Conservation (phyloP, 2,329 filamentous ascomycete species). For the Domatiomyces catenatus region DNA sequence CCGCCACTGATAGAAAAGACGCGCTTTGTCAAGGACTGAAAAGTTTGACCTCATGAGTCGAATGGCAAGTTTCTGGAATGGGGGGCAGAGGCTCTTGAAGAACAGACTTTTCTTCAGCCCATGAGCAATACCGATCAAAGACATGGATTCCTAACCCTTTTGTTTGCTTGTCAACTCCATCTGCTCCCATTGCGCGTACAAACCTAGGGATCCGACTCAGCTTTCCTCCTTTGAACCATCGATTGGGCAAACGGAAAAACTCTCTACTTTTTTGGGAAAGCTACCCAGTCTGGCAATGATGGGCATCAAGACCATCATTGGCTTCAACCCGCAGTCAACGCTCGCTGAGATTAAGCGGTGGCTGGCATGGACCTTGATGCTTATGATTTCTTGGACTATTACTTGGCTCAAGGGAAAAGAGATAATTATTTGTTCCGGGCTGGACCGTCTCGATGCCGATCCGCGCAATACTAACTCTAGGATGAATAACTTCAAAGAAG, state of each 20-base stretch:
- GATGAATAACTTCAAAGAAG: too few relatives aligned
- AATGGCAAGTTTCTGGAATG: not conserved
- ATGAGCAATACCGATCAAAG: not conserved
- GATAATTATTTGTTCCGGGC: too few relatives aligned
- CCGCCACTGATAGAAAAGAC: not conserved
- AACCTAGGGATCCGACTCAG: not conserved
- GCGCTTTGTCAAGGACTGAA: not conserved
- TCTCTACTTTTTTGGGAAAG: not conserved
- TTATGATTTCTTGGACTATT: not conserved
- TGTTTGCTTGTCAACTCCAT: not conserved
- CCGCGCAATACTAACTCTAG: too few relatives aligned
- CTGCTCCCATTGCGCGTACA: not conserved
- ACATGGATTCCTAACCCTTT: not conserved
- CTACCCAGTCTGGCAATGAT: not conserved
- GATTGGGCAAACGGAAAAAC: not conserved
- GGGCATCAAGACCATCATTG: not conserved
- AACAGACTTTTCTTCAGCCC: not conserved
- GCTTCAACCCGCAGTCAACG: not conserved
- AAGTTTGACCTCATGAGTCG: not conserved
- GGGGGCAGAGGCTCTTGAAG: not conserved
- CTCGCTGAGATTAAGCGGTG: not conserved
- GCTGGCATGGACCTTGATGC: not conserved
- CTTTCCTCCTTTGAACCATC: not conserved
- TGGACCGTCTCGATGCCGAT: too few relatives aligned
- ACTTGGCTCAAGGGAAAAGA: not conserved